These are phyloP conservation scores for Colletotrichum karsti DNA, from an alignment of 2,329 filamentous ascomycete genomes.

Conservation along the genomic window DNA sequence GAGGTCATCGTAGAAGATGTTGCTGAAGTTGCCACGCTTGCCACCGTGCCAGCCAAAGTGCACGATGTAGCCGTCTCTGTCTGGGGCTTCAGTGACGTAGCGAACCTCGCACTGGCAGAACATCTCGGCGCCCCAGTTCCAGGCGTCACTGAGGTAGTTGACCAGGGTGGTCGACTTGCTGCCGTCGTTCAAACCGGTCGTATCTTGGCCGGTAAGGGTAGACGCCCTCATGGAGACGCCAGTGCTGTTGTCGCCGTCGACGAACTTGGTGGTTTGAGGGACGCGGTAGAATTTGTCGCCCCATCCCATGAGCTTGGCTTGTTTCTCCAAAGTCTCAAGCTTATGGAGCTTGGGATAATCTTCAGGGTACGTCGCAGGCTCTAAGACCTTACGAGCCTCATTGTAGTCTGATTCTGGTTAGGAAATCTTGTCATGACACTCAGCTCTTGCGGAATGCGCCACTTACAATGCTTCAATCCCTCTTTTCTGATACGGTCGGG, in stretches of 20 bases:
- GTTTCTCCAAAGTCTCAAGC: constrained; percentile 62
- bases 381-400: constrained; percentile 61
- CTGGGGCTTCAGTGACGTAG: constrained; percentile 62
- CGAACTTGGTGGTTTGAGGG: constrained; percentile 70
- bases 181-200: constrained; percentile 72
- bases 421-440: not conserved
- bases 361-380: constrained; percentile 65
- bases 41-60: constrained; percentile 72
- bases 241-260: constrained; percentile 65
- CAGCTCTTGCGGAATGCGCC: not conserved
- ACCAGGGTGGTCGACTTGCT: constrained; percentile 73
- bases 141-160: constrained; percentile 74
- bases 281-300: constrained; percentile 62
- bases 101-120: constrained; percentile 75
- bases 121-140: constrained; percentile 77
- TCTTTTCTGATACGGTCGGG: constrained; percentile 61
- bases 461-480: constrained; percentile 58
- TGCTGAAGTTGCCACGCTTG: constrained; percentile 61
- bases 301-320: constrained; percentile 61
- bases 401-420: constrained; percentile 58
- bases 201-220: constrained; percentile 68
- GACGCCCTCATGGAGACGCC: constrained; percentile 71
- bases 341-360: constrained; percentile 67
- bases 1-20: constrained; percentile 63
- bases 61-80: constrained; percentile 66